Conservation (phyloP, 306 rosid species). For the Fragaria nilgerrensis region DNA sequence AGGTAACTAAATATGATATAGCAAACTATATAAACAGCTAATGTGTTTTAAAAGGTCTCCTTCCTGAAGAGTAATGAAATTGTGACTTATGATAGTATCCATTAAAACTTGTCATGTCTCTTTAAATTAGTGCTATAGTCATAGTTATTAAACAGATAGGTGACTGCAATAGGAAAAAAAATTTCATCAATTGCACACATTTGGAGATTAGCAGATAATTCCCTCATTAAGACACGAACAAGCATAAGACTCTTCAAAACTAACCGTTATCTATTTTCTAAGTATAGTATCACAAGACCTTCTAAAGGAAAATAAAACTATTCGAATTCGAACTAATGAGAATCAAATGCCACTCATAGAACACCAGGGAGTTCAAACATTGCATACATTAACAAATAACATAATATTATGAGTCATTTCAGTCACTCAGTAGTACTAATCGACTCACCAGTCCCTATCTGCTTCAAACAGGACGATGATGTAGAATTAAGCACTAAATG, state of each 20-base stretch:
- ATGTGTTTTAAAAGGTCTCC: background rate
- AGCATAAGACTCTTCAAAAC: conserved; percentile 1
- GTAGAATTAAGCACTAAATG: too few species aligned
- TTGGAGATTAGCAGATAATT: conserved; percentile 57
- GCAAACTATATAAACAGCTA: background rate
- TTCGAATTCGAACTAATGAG: background rate
- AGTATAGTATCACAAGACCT: background rate
- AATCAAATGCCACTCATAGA: background rate
- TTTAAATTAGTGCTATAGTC: conserved; percentile 17
- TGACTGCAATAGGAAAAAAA: conserved; percentile 37
- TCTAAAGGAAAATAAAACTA: too few species aligned
- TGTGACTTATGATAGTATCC: background rate
- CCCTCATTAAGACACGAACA: conserved; percentile 24
- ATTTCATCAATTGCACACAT: conserved; percentile 55
- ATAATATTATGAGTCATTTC: background rate
- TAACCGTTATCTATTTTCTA: background rate
- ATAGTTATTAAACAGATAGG: conserved; percentile 57
- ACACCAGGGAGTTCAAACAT: background rate
- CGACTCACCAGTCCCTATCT: too few species aligned
- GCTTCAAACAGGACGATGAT: background rate
- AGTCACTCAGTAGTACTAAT: background rate
- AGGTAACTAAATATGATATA: background rate
- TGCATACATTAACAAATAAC: background rate
- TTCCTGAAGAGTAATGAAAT: background rate
- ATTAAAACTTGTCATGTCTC: background rate